Evolutionary conservation across 2,329 filamentous ascomycete genomes (phyloP).

Genomic region (Fusarium goolgardi): DNA sequence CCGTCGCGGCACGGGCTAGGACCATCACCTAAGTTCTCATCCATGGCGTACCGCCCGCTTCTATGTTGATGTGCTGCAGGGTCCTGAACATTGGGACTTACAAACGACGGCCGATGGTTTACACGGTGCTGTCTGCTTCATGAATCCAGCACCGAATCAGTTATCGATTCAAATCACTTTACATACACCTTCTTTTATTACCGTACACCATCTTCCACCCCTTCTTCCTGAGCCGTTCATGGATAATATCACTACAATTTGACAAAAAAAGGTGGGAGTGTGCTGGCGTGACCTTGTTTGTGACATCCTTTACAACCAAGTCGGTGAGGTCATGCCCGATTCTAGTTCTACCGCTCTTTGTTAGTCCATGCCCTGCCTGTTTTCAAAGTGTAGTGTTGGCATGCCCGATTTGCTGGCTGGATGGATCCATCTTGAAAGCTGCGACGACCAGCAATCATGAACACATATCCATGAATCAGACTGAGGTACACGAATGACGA

Average conservation of each 20-base stretch:
- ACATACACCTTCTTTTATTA: not conserved
- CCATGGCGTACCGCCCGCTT: conserved; percentile 26
- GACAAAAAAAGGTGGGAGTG: conserved; percentile 3
- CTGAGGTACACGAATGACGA: conserved; percentile 19
- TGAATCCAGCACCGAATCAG: conserved; percentile 15
- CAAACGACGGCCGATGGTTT: conserved; percentile 19
- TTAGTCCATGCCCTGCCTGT: not conserved
- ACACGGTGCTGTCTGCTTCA: not conserved
- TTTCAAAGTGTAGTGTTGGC: conserved; percentile 7
- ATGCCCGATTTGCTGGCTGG: conserved; percentile 29
- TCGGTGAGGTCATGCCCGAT: conserved; percentile 33
- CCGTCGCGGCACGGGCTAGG: conserved; percentile 37
- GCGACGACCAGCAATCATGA: not conserved
- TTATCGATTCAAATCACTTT: conserved; percentile 9
- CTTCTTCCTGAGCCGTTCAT: not conserved
- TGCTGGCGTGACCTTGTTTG: conserved; percentile 21
- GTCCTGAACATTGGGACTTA: conserved; percentile 10
- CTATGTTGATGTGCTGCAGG: conserved; percentile 40
- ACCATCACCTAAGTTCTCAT: conserved; percentile 15
- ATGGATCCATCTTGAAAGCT: not conserved
- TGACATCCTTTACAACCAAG: conserved; percentile 24
- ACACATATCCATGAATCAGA: not conserved
- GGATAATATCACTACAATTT: conserved; percentile 12
- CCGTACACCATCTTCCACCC: not conserved
- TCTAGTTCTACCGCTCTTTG: conserved; percentile 19